These are phyloP conservation scores for Vaccinium darrowii DNA, from an alignment of 148 eudicot species.

Conservation along the genomic window DNA sequence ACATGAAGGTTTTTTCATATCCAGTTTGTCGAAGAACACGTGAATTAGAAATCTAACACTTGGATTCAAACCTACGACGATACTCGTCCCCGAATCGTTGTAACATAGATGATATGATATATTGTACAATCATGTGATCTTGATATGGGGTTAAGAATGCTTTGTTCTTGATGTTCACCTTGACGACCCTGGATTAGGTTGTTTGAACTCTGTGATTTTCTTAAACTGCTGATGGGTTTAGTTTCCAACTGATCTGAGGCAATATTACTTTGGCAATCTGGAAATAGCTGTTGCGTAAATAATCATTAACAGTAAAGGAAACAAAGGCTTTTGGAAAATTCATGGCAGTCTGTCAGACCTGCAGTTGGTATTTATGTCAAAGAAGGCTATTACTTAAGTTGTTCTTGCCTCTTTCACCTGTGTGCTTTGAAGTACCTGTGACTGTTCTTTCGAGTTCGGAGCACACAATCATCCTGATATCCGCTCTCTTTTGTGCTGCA, in stretches of 20 bases:
- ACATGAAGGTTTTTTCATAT: not conserved
- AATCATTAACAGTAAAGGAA: not conserved
- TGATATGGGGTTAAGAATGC: not conserved
- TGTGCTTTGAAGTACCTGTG: not conserved
- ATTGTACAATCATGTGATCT: not conserved
- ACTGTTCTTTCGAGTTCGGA: not conserved
- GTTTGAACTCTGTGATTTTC: not conserved
- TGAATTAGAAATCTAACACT: not conserved
- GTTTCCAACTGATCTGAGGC: not conserved
- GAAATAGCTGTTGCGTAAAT: not conserved
- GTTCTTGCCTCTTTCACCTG: not conserved
- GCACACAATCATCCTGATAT: not conserved
- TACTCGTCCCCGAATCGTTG: not conserved
- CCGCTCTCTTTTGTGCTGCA: conserved; percentile 35
- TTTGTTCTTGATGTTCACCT: not conserved
- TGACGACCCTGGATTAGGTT: not conserved
- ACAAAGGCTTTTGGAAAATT: not conserved
- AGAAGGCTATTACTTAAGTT: not conserved
- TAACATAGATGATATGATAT: not conserved
- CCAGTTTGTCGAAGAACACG: not conserved
- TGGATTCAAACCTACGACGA: not conserved
- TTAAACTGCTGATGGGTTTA: not conserved
- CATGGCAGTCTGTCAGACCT: not conserved
- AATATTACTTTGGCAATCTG: not conserved
- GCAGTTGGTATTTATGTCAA: conserved; percentile 2